Evolutionary conservation across 805 yeast genomes (phyloP).

Genomic region (Deakozyma indianensis): DNA sequence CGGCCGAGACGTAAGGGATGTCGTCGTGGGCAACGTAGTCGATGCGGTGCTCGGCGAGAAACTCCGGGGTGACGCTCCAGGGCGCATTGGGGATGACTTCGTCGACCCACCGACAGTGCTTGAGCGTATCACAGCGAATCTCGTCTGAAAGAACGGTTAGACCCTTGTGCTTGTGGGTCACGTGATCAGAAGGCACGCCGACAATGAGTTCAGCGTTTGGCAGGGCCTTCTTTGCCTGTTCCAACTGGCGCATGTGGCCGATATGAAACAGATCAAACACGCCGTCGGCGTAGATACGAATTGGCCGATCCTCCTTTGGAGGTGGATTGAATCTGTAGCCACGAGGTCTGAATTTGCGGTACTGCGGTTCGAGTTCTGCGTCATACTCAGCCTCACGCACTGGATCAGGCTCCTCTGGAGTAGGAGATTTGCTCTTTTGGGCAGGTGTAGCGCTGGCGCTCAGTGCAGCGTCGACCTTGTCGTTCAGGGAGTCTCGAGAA

Average conservation of each 20-base stretch:
- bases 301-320: constrained; percentile 62
- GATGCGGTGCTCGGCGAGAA: constrained; percentile 61
- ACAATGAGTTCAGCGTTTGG: constrained; percentile 75
- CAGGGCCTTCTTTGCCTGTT: constrained; percentile 88
- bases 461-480: not conserved
- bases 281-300: constrained; percentile 96
- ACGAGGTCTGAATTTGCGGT: constrained; percentile 61
- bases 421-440: not conserved
- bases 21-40: constrained; percentile 98
- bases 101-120: constrained; percentile 95
- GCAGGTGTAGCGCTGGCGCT: not conserved
- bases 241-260: constrained; percentile 96
- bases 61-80: constrained; percentile 82
- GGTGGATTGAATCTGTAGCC: constrained; percentile 75
- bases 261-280: constrained; percentile 92
- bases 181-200: constrained; percentile 82
- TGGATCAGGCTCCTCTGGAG: constrained; percentile 8
- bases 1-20: constrained; percentile 83
- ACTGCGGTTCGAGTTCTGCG: constrained; percentile 49
- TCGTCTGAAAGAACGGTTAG: constrained; percentile 78
- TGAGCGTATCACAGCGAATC: constrained; percentile 81
- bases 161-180: constrained; percentile 87
- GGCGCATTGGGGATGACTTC: constrained; percentile 93
- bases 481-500: not conserved
- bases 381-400: constrained; percentile 48